Evolutionary conservation across 73 alveolate species (phyloP), one percentile per base, ranked within the genome.

Genomic region (Stentor coeruleus): DNA sequence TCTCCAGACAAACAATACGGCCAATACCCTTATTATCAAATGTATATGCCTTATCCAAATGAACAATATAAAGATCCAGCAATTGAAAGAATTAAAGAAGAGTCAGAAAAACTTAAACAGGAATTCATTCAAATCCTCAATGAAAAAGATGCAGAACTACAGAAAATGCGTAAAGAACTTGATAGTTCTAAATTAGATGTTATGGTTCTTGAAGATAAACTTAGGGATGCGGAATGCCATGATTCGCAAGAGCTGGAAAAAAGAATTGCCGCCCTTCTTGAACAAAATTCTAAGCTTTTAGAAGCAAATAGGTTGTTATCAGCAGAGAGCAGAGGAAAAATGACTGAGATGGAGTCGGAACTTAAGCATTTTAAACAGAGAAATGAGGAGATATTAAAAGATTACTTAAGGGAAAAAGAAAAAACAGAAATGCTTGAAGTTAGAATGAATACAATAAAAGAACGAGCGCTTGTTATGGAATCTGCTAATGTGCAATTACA

Each of bases 21-120:
- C 6, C 6, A 49, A 6, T 49, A 49, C 66, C 66, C 66, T 6
- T 6, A 49, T 6, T 49, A 49, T 20, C 66, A 6, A 20, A 49
- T 49, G 66, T 49, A 49, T 20, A 49, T 49, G 66, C 20, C 66
- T 49, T 49, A 11, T 20, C 28, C 66, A 49, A 20, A 20, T 6
- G 66, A 49, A 6, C 20, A 6, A 49, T n/a, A n/a, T n/a, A n/a
- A n/a, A n/a, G n/a, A n/a, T n/a, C 6, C 6, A 49, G 20, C 6
- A 11, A 49, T 20, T 49, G 66, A 49, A 49, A 49, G 20, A 49
- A 49, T 49, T 49, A 49, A 49, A 49, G 66, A 49, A 49, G 66
- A 49, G 66, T 49, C 66, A 49, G 66, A 49, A 49, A 49, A 20
- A 49, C 66, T 49, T 49, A 49, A 49, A 49, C 66, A 49, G 20